These are phyloP conservation scores for Helminthosporium solani DNA, from an alignment of 2,329 filamentous ascomycete genomes.

Conservation along the genomic window DNA sequence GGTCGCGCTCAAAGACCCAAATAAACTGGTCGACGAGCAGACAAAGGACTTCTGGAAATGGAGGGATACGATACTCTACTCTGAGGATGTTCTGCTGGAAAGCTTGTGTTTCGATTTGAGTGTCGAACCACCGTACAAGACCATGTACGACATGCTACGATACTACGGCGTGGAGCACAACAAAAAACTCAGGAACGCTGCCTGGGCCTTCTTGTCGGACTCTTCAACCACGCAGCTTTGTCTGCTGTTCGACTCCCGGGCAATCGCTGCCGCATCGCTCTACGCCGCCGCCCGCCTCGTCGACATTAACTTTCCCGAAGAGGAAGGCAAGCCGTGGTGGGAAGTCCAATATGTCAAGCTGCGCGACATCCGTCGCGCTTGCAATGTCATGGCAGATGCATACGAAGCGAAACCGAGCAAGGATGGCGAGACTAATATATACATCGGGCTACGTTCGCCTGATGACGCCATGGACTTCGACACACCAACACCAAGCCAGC, in stretches of 20 bases:
- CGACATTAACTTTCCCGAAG: constrained; percentile 69
- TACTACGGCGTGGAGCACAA: constrained; percentile 74
- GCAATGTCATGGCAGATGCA: constrained; percentile 68
- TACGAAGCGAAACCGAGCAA: constrained; percentile 47
- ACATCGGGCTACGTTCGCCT: constrained; percentile 47
- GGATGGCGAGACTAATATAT: constrained; percentile 47
- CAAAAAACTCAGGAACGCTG: constrained; percentile 77
- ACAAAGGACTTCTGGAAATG: constrained; percentile 98
- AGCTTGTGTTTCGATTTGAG: constrained; percentile 91
- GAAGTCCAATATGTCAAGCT: constrained; percentile 71
- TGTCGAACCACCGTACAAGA: constrained; percentile 82
- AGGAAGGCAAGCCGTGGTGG: constrained; percentile 84
- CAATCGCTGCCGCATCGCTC: constrained; percentile 80
- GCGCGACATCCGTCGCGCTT: constrained; percentile 68
- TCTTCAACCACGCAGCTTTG: constrained; percentile 81
- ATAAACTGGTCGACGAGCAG: constrained; percentile 89
- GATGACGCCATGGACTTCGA: constrained; percentile 40
- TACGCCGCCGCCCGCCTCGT: constrained; percentile 82
- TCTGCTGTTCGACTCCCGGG: constrained; percentile 73
- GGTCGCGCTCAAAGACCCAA: constrained; percentile 90
- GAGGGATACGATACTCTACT: constrained; percentile 88
- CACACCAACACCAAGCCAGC: constrained; percentile 21
- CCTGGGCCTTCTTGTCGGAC: constrained; percentile 95
- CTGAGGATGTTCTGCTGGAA: constrained; percentile 91
- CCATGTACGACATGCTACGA: constrained; percentile 77